Percentiles rank a stretch among this genome's conserved stretches.
phyloP scores from a whole-genome alignment of 2,329 filamentous ascomycete species.

The Ceratocystis ficicola region DNA sequence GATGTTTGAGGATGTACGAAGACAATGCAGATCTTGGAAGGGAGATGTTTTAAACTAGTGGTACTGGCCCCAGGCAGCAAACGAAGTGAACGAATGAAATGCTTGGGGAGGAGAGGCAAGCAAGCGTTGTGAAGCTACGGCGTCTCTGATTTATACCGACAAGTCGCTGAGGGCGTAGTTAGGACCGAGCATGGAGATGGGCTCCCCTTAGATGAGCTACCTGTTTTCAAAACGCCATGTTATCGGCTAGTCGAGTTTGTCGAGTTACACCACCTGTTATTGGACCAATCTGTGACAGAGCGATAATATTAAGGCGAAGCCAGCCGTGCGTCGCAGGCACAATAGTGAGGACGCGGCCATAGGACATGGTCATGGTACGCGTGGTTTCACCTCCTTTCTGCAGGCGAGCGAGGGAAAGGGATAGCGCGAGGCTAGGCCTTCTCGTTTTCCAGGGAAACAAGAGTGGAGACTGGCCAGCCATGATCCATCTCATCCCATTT shows the following conservation, averaged over 20 bases:
- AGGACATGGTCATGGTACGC: not conserved
- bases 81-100: not conserved
- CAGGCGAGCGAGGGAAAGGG: not conserved
- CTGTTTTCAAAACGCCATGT: not conserved
- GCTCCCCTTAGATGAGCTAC: not conserved
- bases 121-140: not conserved
- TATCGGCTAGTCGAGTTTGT: not conserved
- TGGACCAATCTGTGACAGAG: conserved; percentile 5
- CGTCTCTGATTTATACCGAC: not conserved
- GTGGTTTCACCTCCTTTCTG: not conserved
- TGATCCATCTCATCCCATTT: no score
- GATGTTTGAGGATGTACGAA: not conserved
- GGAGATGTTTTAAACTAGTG: not conserved
- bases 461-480: no score
- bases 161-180: not conserved
- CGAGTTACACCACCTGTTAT: conserved; percentile 4
- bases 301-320: not conserved
- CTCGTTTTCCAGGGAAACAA: no score
- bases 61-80: conserved; percentile 1
- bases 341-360: no score
- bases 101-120: not conserved
- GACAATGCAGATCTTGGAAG: not conserved
- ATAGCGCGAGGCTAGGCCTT: no score
- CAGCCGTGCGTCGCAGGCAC: not conserved
- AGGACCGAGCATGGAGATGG: not conserved